Base-by-base conservation (phyloP, 164 flowering plant species). In the Piper longum region DNA sequence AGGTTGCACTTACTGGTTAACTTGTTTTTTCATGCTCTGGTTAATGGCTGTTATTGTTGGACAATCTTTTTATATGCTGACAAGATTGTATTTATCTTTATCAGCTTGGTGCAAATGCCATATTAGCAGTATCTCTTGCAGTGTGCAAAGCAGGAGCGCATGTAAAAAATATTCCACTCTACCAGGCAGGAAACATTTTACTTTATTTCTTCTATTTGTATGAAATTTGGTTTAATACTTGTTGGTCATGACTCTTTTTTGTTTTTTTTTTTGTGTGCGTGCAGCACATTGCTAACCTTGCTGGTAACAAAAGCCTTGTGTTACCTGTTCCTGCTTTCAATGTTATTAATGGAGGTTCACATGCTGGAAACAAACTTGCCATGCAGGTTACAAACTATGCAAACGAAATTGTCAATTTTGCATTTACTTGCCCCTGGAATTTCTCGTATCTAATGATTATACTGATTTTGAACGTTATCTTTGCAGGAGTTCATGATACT, bases 91-190 rank as follows among this genome's bases (percentile, higher is more conserved):
- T 48, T 43, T 45, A 17, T 43, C 48, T 16, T 16, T 65, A 39
- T 64, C 74, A 76, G 79, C 82, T 79, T 68, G 82, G 82, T 14
- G 82, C 82, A 44, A 79, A 79, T 76, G 82, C 82, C 40, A 79
- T 76, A 55, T 62, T 79, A 60, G 80, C 82, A 14, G 82, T 79
- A 9, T 79, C 82, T 4, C 82, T 79, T 62, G 82, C 82, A 44
- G 67, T 79, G 36, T 79, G 82, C 59, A 79, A 79, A 69, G 82
- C 82, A 42, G 80, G 82, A 55, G 82, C 82, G 54, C 56, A 45
- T 64, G 80, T 74, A 17, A 74, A 72, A 36, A 76, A 74, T 45
- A 74, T 76, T 59, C 82, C 82, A 51, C 78, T 76, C 43, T 76
- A 79, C 71, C 64, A 76, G 79, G 82, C 76, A 13, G 3, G 42